Evolutionary conservation across 2,329 filamentous ascomycete species (phyloP).

Genomic region (Amauroascus verrucosus): DNA sequence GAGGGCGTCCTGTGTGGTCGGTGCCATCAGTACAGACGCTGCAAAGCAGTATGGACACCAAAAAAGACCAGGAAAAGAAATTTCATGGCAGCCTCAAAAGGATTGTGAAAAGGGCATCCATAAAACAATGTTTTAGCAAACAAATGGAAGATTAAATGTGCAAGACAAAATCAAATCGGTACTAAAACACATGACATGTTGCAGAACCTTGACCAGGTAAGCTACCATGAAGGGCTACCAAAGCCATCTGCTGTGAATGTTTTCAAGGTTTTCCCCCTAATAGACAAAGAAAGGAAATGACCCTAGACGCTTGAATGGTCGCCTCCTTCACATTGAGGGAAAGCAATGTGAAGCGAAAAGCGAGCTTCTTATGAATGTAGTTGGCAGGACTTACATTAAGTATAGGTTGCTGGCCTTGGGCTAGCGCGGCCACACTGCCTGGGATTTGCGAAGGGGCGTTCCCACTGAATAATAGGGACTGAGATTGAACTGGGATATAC

Average conservation of each 20-base stretch:
- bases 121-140: no score
- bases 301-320: not conserved
- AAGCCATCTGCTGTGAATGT: not conserved
- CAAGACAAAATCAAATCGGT: no score
- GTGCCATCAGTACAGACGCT: constrained; percentile 17
- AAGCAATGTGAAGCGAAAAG: not conserved
- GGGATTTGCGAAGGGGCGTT: constrained; percentile 36
- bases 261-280: not conserved
- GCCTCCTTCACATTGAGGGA: not conserved
- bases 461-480: constrained; percentile 42
- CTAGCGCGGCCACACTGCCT: constrained; percentile 48
- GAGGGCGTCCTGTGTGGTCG: constrained; percentile 60
- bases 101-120: no score
- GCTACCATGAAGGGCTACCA: not conserved
- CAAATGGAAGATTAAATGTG: no score
- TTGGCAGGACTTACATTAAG: constrained; percentile 47
- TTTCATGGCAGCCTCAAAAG: no score
- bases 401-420: constrained; percentile 75
- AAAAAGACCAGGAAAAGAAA: not conserved
- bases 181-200: not conserved
- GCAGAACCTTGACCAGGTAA: not conserved
- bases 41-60: not conserved
- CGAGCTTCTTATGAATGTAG: not conserved
- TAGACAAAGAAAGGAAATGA: not conserved
- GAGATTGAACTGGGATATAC: constrained; percentile 50